Percentiles rank a stretch among this genome's conserved stretches.
Conservation (phyloP, 495 filamentous ascomycete species). For the Platismatia glauca region DNA sequence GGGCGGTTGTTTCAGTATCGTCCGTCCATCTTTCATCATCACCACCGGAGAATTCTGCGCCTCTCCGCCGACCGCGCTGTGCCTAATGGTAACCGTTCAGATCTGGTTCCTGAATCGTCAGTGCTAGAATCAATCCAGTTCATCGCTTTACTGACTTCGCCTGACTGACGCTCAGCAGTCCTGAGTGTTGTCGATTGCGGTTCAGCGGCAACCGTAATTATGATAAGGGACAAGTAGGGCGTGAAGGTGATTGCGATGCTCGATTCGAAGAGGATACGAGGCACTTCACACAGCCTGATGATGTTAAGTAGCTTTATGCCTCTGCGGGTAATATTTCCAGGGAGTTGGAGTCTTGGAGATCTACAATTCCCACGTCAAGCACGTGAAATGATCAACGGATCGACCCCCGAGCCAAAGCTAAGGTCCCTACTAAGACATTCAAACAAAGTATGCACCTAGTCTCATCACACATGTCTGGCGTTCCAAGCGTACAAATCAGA, state of each 20-base stretch:
- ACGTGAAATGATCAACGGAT: constrained; percentile 18
- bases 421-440: background rate
- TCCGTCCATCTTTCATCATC: background rate
- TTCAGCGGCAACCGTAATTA: constrained; percentile 16
- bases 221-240: background rate
- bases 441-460: background rate
- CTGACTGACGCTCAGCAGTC: too few relatives aligned
- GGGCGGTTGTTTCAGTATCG: constrained; percentile 16
- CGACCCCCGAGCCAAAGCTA: constrained; percentile 10
- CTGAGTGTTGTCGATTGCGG: background rate
- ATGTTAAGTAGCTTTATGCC: background rate
- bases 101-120: constrained; percentile 5
- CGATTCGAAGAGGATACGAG: background rate
- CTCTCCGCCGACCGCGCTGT: background rate
- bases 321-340: constrained; percentile 17
- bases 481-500: constrained; percentile 12
- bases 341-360: constrained; percentile 8
- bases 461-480: background rate
- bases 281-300: background rate
- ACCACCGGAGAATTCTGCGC: constrained; percentile 11
- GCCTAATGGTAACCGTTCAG: background rate
- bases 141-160: background rate
- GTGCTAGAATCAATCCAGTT: background rate
- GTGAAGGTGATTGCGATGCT: background rate
- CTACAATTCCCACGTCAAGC: constrained; percentile 3